Conservation (phyloP, 148 eudicot species). For the Beta vulgaris region DNA sequence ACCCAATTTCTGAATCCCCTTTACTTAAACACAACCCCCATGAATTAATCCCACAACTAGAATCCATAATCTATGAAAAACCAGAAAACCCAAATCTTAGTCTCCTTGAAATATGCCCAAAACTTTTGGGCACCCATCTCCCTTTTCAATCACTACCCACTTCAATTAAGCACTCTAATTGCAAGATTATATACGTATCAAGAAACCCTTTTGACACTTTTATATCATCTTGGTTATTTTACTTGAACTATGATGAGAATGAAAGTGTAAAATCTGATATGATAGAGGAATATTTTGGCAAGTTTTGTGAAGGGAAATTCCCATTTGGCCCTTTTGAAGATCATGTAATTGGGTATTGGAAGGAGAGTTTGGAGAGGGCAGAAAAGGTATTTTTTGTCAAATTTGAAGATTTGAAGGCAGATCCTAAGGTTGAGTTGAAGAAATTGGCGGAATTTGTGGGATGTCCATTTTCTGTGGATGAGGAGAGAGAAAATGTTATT, state of each 20-base stretch:
- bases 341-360: constrained; percentile 36
- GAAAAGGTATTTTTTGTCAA: constrained; percentile 29
- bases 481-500: constrained; percentile 22
- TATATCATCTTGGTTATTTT: constrained; percentile 36
- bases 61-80: constrained; percentile 29
- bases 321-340: constrained; percentile 39
- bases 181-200: constrained; percentile 35
- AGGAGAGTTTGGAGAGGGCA: constrained; percentile 15
- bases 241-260: constrained; percentile 27
- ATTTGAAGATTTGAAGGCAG: constrained; percentile 34
- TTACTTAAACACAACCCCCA: constrained; percentile 37
- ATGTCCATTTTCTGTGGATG: constrained; percentile 28
- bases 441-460: constrained; percentile 30
- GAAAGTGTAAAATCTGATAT: constrained; percentile 19
- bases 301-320: constrained; percentile 33
- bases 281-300: constrained; percentile 26
- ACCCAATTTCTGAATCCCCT: constrained; percentile 16
- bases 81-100: constrained; percentile 9
- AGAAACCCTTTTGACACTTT: constrained; percentile 37
- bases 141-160: constrained; percentile 37
- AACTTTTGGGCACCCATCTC: constrained; percentile 45
- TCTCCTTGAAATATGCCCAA: constrained; percentile 13
- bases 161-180: constrained; percentile 31
- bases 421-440: constrained; percentile 17
- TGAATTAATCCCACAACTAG: constrained; percentile 32